phyloP scores from a whole-genome alignment of 257 asterid species.

The Coffea canephora region DNA sequence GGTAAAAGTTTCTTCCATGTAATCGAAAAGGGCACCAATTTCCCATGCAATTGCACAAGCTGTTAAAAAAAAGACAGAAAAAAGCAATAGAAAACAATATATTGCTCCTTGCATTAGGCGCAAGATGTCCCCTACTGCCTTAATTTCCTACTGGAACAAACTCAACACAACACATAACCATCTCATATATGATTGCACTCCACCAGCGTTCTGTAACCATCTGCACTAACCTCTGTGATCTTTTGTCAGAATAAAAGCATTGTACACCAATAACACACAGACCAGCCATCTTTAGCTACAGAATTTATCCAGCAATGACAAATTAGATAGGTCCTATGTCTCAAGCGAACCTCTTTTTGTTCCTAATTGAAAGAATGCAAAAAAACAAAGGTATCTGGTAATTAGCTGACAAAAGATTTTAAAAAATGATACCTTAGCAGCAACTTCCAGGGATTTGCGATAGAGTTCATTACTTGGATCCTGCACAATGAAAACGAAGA shows the following conservation, averaged over 20 bases:
- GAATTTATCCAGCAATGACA: not conserved
- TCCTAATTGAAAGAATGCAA: not conserved
- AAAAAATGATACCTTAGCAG: slow-evolving; percentile 58
- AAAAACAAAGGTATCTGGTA: not conserved
- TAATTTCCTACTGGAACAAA: not conserved
- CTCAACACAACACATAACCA: not conserved
- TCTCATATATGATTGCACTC: not conserved
- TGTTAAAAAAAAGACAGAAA: not conserved
- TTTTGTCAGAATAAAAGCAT: not conserved
- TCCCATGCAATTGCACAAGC: not conserved
- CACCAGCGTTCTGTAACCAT: not conserved
- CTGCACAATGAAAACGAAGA: slow-evolving; percentile 40
- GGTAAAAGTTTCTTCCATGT: not conserved
- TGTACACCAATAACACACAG: not conserved
- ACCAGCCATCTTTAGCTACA: not conserved
- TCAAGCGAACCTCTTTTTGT: not conserved
- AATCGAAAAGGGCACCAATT: not conserved
- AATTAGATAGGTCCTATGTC: not conserved
- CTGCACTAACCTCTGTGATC: not conserved
- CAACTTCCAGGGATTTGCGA: slow-evolving; percentile 69
- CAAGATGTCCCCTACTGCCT: not conserved
- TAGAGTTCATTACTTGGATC: slow-evolving; percentile 80
- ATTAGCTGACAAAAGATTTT: not conserved
- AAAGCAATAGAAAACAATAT: too few species aligned
- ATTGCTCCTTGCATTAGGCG: too few species aligned